Evolutionary conservation across 345 rosid species (phyloP).

Genomic region (Acer saccharum): DNA sequence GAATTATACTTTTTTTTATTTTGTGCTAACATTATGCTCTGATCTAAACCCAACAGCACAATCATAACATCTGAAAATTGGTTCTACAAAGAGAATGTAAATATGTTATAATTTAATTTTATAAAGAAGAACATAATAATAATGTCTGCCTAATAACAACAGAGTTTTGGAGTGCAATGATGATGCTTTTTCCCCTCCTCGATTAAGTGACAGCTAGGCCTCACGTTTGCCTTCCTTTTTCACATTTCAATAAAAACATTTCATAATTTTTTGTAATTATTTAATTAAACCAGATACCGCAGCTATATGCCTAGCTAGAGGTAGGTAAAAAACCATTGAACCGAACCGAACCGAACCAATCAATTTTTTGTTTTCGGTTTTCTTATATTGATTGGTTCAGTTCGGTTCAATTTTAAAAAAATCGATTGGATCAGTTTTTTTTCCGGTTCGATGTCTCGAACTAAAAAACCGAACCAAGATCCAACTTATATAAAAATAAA

Average conservation of each 20-base stretch:
- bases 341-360: too few species aligned
- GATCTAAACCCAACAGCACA: neutral
- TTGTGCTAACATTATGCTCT: too few species aligned
- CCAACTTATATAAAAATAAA: too few species aligned
- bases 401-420: too few species aligned
- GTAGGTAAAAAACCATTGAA: too few species aligned
- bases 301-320: neutral
- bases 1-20: too few species aligned
- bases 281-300: neutral
- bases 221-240: neutral
- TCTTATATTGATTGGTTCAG: too few species aligned
- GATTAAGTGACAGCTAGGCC: constrained; percentile 16
- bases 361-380: too few species aligned
- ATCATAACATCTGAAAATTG: neutral
- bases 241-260: neutral
- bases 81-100: neutral
- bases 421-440: too few species aligned
- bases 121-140: neutral
- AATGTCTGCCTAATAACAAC: constrained; percentile 10
- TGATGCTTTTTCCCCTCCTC: constrained; percentile 7
- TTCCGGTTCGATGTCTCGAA: too few species aligned
- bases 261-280: neutral
- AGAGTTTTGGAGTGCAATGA: neutral
- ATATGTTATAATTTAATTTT: too few species aligned
- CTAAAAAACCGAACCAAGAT: too few species aligned